A percentile compares a stretch with the other conserved stretches of the same genome.
Conservation (phyloP, 208 protist species). For the Leishmania tropica region DNA sequence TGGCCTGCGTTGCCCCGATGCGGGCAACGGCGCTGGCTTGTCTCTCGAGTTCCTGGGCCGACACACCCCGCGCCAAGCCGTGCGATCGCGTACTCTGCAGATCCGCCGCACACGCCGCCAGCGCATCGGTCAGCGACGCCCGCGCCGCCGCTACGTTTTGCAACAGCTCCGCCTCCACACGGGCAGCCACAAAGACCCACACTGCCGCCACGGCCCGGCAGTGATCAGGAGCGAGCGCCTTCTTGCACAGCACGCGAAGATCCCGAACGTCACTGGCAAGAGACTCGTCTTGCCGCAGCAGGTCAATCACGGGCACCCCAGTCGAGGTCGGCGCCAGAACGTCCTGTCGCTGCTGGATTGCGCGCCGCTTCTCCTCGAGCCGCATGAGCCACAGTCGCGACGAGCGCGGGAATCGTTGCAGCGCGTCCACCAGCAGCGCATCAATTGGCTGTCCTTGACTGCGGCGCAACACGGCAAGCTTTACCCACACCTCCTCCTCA, state of each 20-base stretch:
- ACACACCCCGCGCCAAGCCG: conserved; percentile 10
- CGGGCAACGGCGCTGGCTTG: conserved; percentile 44
- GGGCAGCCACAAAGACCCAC: conserved; percentile 73
- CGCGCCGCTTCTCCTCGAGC: conserved; percentile 41
- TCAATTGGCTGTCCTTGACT: conserved; percentile 28
- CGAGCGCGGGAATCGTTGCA: conserved; percentile 48
- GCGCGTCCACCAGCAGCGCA: conserved; percentile 20
- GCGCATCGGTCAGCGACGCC: conserved; percentile 43
- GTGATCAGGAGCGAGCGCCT: conserved; percentile 46
- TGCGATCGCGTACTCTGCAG: conserved; percentile 16
- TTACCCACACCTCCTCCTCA: conserved; percentile 61
- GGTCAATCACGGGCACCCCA: neutral
- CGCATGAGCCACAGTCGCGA: conserved; percentile 71
- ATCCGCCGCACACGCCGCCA: conserved; percentile 21
- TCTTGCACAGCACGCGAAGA: conserved; percentile 49
- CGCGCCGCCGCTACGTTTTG: conserved; percentile 31
- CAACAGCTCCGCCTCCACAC: conserved; percentile 56
- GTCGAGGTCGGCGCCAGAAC: conserved; percentile 1
- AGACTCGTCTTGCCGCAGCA: conserved; percentile 22
- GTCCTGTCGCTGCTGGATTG: conserved; percentile 15
- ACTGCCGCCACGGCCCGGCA: conserved; percentile 42
- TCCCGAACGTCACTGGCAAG: conserved; percentile 21
- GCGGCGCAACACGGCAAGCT: conserved; percentile 62
- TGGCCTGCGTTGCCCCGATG: conserved; percentile 34
- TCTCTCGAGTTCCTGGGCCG: conserved; percentile 47